Percentiles rank a stretch among this genome's conserved stretches.
These are phyloP conservation scores for Dioszegia crocea DNA, from an alignment of 768 basidiomycete genomes.

Conservation along the genomic window DNA sequence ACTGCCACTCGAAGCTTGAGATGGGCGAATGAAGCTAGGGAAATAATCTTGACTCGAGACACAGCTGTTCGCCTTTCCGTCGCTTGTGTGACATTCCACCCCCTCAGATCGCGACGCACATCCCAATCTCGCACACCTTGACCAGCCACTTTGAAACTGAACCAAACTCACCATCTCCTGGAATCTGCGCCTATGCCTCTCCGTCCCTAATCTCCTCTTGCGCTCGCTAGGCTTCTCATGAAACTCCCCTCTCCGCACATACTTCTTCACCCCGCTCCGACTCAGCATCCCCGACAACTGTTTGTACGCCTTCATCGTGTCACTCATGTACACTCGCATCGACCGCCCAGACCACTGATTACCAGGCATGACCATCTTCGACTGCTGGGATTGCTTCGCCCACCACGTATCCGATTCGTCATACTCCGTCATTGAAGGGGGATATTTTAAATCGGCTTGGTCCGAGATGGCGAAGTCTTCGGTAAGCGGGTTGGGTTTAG, in stretches of 20 bases:
- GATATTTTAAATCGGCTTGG: background rate
- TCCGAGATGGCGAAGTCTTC: background rate
- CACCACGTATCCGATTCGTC: conserved; percentile 1
- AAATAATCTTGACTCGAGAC: too few relatives aligned
- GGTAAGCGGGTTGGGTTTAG: background rate
- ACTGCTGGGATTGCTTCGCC: background rate
- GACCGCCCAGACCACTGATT: conserved; percentile 10
- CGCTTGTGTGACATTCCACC: too few relatives aligned
- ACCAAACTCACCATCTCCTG: conserved; percentile 28
- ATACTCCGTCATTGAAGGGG: background rate
- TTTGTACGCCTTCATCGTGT: background rate
- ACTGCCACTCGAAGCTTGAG: background rate
- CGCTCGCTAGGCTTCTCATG: conserved; percentile 35
- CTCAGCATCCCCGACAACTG: conserved; percentile 13
- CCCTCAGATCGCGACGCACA: too few relatives aligned
- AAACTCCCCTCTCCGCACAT: conserved; percentile 21
- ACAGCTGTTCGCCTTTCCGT: too few relatives aligned
- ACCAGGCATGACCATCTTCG: conserved; percentile 1
- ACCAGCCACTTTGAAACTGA: too few relatives aligned
- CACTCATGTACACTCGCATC: background rate
- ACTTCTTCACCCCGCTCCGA: conserved; percentile 24
- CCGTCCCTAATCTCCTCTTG: conserved; percentile 23
- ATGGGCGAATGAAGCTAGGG: too few relatives aligned
- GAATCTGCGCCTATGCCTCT: conserved; percentile 36
- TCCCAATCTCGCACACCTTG: too few relatives aligned